Percentiles rank a stretch among this genome's conserved stretches.
Conservation (phyloP, 2,329 filamentous ascomycete species). For the Colletotrichum shisoi region DNA sequence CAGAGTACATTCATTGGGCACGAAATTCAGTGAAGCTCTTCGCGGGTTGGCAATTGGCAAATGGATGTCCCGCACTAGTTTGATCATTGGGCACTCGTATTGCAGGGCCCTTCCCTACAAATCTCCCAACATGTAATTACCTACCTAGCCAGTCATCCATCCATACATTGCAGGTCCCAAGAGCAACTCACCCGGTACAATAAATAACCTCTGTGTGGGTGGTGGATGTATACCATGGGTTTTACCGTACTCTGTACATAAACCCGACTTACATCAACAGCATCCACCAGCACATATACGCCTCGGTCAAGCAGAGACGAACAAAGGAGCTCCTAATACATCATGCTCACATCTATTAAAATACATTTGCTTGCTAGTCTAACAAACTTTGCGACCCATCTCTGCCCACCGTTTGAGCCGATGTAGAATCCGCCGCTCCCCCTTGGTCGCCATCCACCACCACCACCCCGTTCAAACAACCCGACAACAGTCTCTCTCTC, state of each 20-base stretch:
- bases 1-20: no score
- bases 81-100: conserved; percentile 19
- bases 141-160: background rate
- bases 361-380: conserved; percentile 47
- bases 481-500: background rate
- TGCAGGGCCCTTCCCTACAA: conserved; percentile 36
- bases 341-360: conserved; percentile 53
- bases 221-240: background rate
- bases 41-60: background rate
- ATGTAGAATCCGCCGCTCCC: background rate
- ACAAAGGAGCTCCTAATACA: background rate
- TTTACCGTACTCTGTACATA: background rate
- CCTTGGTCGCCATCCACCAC: conserved; percentile 8
- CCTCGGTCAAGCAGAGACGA: background rate
- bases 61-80: conserved; percentile 11
- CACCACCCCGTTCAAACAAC: background rate
- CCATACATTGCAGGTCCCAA: background rate
- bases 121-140: conserved; percentile 9
- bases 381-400: conserved; percentile 33
- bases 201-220: background rate
- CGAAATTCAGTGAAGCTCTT: conserved; percentile 2
- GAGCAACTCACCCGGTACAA: background rate
- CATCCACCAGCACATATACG: background rate
- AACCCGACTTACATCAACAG: background rate
- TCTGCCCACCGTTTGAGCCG: conserved; percentile 13